phyloP scores from a whole-genome alignment of 2,329 filamentous ascomycete species.

The Xylaria sp. region DNA sequence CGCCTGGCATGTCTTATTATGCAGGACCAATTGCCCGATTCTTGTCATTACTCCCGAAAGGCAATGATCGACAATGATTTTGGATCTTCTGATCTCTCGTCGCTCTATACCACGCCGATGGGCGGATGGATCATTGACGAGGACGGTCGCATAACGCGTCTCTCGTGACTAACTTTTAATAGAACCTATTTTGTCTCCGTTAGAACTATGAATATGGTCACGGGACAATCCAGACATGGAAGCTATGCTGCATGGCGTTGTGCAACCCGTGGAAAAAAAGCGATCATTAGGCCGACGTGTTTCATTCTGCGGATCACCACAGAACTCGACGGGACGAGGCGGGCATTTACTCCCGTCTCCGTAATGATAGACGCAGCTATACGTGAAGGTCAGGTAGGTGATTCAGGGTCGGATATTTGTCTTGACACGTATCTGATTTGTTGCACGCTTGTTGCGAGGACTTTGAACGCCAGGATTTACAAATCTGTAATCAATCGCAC shows the following conservation, averaged over 20 bases:
- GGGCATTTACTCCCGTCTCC: slow-evolving; percentile 50
- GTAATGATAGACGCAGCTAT: slow-evolving; percentile 74
- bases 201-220: slow-evolving; percentile 52
- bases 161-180: slow-evolving; percentile 62
- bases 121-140: not conserved
- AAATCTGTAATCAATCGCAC: too few species aligned
- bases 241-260: slow-evolving; percentile 72
- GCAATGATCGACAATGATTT: not conserved
- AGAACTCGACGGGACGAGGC: slow-evolving; percentile 66
- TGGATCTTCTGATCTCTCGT: too few species aligned
- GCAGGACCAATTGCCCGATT: slow-evolving; percentile 2
- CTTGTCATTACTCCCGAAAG: not conserved
- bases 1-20: slow-evolving; percentile 26
- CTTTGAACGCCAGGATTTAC: not conserved
- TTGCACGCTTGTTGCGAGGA: not conserved
- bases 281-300: slow-evolving; percentile 74
- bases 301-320: slow-evolving; percentile 73
- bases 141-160: too few species aligned
- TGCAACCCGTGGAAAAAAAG: slow-evolving; percentile 70
- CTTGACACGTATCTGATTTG: slow-evolving; percentile 57
- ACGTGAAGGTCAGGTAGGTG: slow-evolving; percentile 76
- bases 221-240: slow-evolving; percentile 51
- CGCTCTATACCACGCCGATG: too few species aligned
- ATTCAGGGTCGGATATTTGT: slow-evolving; percentile 69
- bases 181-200: slow-evolving; percentile 75